phyloP scores from a whole-genome alignment of 768 basidiomycete species.

The Pseudohyphozyma bogoriensis region DNA sequence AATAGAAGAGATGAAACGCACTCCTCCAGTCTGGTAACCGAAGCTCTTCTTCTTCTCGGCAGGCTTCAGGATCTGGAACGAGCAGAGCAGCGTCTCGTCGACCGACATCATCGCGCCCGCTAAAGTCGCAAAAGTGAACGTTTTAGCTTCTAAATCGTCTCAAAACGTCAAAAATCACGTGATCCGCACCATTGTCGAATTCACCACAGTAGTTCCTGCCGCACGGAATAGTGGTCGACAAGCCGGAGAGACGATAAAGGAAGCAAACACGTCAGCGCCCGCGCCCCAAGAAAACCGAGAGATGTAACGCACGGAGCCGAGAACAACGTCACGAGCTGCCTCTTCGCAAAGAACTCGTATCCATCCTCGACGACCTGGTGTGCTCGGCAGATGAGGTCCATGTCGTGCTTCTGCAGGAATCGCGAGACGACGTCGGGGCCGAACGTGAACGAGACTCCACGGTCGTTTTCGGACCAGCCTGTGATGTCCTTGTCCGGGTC shows the following conservation, averaged over 20 bases:
- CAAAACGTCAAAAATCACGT: too few species aligned
- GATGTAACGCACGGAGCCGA: conserved; percentile 65
- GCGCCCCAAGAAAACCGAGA: not conserved
- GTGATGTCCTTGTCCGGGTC: conserved; percentile 99
- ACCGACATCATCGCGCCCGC: conserved; percentile 99
- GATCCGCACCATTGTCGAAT: conserved; percentile 99
- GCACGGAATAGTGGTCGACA: not conserved
- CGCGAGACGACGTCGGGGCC: conserved; percentile 95
- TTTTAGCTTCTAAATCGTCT: too few species aligned
- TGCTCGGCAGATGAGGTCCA: conserved; percentile 97
- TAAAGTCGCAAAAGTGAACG: too few species aligned
- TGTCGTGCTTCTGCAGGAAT: conserved; percentile 98
- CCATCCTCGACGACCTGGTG: conserved; percentile 99
- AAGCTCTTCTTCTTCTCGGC: conserved; percentile 94
- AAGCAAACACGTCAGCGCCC: not conserved
- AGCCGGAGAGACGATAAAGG: not conserved
- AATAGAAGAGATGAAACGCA: too few species aligned
- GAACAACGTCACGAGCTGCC: conserved; percentile 91
- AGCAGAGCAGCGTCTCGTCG: conserved; percentile 91
- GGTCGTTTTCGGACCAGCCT: conserved; percentile 98
- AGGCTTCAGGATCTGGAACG: conserved; percentile 95
- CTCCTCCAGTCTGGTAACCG: conserved; percentile 59
- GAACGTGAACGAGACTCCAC: conserved; percentile 97
- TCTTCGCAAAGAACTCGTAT: conserved; percentile 97
- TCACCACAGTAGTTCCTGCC: conserved; percentile 45